Evolutionary conservation across 2,329 filamentous ascomycete genomes (phyloP).

Genomic region (Leptosphaerulina australis): DNA sequence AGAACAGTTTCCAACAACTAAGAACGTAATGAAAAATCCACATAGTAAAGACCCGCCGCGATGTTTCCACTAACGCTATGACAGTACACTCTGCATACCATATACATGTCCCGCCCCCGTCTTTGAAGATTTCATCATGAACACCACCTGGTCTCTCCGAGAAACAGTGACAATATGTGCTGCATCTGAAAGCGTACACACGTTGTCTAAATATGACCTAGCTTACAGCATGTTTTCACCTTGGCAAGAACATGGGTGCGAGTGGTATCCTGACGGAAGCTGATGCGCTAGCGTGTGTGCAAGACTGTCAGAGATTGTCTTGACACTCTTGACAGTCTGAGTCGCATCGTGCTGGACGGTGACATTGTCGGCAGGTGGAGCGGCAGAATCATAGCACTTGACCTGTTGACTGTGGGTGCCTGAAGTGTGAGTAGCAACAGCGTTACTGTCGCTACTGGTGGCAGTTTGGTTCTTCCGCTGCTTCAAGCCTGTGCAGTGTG

Average conservation of each 20-base stretch:
- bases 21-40: no score
- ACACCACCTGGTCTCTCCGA: neutral
- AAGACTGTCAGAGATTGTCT: neutral
- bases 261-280: conserved; percentile 1
- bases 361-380: neutral
- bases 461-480: neutral
- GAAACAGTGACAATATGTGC: neutral
- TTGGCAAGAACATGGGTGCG: conserved; percentile 1
- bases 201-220: no score
- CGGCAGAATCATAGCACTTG: neutral
- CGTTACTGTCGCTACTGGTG: neutral
- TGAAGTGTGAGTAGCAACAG: neutral
- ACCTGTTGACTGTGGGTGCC: neutral
- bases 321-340: neutral
- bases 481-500: neutral
- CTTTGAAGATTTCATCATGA: neutral
- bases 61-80: no score
- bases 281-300: conserved; percentile 10
- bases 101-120: neutral
- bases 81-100: neutral
- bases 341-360: neutral
- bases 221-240: no score
- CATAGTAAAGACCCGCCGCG: no score
- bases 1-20: no score
- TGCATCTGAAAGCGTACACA: no score